Base-by-base conservation (phyloP, 1,284 basidiomycete genomes). In the Pyrrhoderma noxium region DNA sequence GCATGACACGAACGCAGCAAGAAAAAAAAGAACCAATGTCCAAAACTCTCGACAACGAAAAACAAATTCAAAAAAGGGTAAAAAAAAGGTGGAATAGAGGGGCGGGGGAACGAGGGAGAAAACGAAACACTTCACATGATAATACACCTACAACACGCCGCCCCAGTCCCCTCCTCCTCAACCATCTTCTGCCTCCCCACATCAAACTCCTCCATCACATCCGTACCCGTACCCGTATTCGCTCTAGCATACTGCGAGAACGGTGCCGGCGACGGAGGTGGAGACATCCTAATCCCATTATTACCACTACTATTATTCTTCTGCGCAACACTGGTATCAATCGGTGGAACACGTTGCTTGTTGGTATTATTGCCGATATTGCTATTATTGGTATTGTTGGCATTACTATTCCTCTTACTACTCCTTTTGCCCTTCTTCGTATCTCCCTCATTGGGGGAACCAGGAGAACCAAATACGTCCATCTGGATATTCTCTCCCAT, bases 211-310 rank as follows among this genome's bases (percentile, higher is more conserved):
- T 40, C 49, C 36, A 47, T 25, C 19, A 8, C 25, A 8, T 31
- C 16, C 9, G 35, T 45, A 16, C 31, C 44, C 45, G 46, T 51
- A 18, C 39, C 21, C 7, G 13, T 31, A 8, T 43, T 37, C n/a
- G 44, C 38, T 18, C 35, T 61, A 14, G 66, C 61, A 59, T 82
- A 84, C 18, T 75, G 72, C 14, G 81, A 64, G 57, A 85, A 85
- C 5, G 83, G 83, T 39, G 72, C 69, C 0, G 80, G 76, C 34
- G 78, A 77, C 14, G 71, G 67, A 18, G 72, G 70, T 22, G 68
- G 66, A 36, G 59, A 58, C 27, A 52, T 57, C 43, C 59, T 53
- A n/a, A n/a, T n/a, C n/a, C n/a, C n/a, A n/a, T n/a, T n/a, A 42
- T 5, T 5, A 11, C 27, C 11, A 5, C 11, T 31, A 34, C 48